A percentile compares a stretch with the other conserved stretches of the same genome.
Evolutionary conservation across 2,329 filamentous ascomycete species (phyloP).

Genomic region (Cercospora zeae-maydis): DNA sequence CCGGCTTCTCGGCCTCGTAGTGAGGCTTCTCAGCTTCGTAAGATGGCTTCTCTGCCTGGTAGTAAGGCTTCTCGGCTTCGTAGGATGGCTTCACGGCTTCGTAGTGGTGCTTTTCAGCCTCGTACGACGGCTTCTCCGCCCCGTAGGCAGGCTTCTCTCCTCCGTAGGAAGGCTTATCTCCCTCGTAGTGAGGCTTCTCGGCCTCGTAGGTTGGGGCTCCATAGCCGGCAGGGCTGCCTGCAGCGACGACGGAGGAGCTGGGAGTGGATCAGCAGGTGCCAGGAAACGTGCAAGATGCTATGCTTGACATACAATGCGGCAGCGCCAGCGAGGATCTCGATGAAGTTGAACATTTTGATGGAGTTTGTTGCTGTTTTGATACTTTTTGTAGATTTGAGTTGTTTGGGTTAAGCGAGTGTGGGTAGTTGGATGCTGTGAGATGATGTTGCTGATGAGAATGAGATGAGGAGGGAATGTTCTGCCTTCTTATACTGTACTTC

Average conservation of each 20-base stretch:
- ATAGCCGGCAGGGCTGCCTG: background rate
- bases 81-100: background rate
- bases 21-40: background rate
- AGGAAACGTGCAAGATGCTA: background rate
- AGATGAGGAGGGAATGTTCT: background rate
- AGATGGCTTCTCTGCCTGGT: background rate
- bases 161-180: background rate
- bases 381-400: background rate
- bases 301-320: background rate
- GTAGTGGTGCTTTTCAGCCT: background rate
- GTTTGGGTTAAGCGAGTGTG: background rate
- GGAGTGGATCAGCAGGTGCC: background rate
- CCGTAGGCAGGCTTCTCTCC: background rate
- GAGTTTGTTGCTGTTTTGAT: background rate
- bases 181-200: background rate
- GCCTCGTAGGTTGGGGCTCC: background rate
- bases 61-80: background rate
- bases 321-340: conserved; percentile 3
- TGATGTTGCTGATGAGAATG: background rate
- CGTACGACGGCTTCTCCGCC: background rate
- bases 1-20: background rate
- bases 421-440: conserved; percentile 1
- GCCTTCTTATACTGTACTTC: background rate
- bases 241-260: conserved; percentile 2
- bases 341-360: conserved; percentile 2